Evolutionary conservation across 208 protist species (phyloP).

Genomic region (Leishmania guyanensis): DNA sequence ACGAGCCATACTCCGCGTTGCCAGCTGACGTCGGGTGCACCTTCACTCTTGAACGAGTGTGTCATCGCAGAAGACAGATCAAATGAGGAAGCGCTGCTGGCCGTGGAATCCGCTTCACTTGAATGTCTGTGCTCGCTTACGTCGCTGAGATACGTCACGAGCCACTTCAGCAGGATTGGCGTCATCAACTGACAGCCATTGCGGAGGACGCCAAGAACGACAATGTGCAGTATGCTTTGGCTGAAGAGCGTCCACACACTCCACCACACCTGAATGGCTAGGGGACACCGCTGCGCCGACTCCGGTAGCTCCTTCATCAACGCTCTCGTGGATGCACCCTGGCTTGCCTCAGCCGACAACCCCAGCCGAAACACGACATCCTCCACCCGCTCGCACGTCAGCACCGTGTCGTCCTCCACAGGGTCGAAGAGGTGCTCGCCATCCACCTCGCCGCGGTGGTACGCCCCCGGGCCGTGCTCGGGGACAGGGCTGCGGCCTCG

Average conservation of each 20-base stretch:
- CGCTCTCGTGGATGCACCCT: not conserved
- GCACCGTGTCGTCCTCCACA: constrained; percentile 29
- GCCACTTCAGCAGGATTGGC: constrained; percentile 14
- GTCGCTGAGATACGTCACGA: constrained; percentile 8
- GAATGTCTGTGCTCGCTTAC: not conserved
- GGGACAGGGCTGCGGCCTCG: not conserved
- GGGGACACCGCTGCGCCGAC: not conserved
- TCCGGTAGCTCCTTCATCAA: not conserved
- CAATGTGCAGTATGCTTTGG: not conserved
- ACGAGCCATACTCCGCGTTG: constrained; percentile 7
- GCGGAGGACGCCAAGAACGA: not conserved
- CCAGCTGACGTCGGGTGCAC: not conserved
- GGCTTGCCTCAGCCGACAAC: not conserved
- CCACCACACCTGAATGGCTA: not conserved
- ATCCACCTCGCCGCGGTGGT: constrained; percentile 50
- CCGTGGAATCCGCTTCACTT: not conserved
- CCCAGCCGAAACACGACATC: not conserved
- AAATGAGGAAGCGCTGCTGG: not conserved
- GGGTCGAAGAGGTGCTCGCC: constrained; percentile 68
- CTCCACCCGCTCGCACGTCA: constrained; percentile 50
- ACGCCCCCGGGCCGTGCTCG: constrained; percentile 19
- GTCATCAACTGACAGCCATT: constrained; percentile 5
- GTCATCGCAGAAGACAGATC: not conserved
- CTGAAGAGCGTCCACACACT: constrained; percentile 1
- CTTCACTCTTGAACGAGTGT: not conserved